Evolutionary conservation across 176 grass and related monocot species (phyloP).

Genomic region (Coix lacrymajobi): DNA sequence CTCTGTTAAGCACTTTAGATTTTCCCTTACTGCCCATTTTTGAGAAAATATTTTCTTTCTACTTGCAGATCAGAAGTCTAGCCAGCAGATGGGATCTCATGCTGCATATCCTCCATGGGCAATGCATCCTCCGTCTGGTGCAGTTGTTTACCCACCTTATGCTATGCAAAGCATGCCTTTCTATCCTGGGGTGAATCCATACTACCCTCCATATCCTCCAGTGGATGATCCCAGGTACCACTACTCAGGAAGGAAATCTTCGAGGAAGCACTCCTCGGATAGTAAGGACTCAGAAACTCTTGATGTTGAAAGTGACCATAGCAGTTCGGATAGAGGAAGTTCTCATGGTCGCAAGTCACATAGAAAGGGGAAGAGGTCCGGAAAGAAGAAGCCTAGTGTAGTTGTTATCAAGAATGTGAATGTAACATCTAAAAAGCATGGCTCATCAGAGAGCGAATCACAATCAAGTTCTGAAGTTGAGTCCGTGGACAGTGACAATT

Average conservation of each 20-base stretch:
- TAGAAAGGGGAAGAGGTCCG: constrained; percentile 50
- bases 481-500: constrained; percentile 46
- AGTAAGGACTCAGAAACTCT: constrained; percentile 54
- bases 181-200: constrained; percentile 65
- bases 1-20: background rate
- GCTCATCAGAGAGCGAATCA: constrained; percentile 53
- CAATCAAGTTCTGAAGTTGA: constrained; percentile 54
- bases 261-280: constrained; percentile 60
- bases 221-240: constrained; percentile 57
- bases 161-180: constrained; percentile 81
- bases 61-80: constrained; percentile 48
- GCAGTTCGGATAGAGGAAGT: constrained; percentile 40
- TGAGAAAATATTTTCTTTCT: constrained; percentile 11
- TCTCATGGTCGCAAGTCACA: constrained; percentile 65
- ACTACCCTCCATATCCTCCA: constrained; percentile 71
- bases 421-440: constrained; percentile 71
- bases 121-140: constrained; percentile 71
- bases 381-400: constrained; percentile 77
- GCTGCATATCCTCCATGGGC: constrained; percentile 75
- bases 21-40: constrained; percentile 9
- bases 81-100: constrained; percentile 63
- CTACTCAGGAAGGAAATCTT: constrained; percentile 42
- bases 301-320: constrained; percentile 39
- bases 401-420: constrained; percentile 92
- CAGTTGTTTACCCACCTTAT: constrained; percentile 55